Evolutionary conservation across 208 protist species (phyloP).

Genomic region (Leishmania guyanensis): DNA sequence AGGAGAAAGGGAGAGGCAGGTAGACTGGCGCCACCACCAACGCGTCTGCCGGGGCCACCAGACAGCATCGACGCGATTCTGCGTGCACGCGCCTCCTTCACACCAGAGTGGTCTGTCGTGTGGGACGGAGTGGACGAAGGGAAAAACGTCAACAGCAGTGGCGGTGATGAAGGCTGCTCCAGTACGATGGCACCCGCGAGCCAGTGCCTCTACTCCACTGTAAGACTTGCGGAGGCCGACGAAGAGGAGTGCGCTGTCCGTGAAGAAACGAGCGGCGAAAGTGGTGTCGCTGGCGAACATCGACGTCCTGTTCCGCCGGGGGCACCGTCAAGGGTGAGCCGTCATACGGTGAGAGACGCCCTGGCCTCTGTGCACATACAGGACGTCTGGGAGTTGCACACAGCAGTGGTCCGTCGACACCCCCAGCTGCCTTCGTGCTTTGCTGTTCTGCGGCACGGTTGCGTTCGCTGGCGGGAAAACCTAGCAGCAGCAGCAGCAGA

Average conservation of each 20-base stretch:
- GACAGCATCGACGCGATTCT: neutral
- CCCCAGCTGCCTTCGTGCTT: conserved; percentile 18
- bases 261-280: no score
- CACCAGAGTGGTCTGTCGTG: neutral
- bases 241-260: neutral
- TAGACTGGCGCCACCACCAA: neutral
- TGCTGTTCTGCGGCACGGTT: conserved; percentile 22
- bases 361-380: conserved; percentile 9
- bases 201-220: neutral
- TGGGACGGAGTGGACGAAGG: conserved; percentile 2
- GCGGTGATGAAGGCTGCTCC: neutral
- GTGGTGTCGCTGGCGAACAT: neutral
- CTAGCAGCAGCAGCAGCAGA: neutral
- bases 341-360: neutral
- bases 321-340: neutral
- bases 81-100: neutral
- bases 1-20: neutral
- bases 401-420: conserved; percentile 23
- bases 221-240: neutral
- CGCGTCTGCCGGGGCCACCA: neutral
- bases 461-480: conserved; percentile 8
- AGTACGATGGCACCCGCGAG: neutral
- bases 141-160: neutral
- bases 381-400: conserved; percentile 23
- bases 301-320: neutral